Evolutionary conservation across 2,329 filamentous ascomycete genomes (phyloP), one percentile per base, ranked within the genome.

Genomic region (Helotiales sp.): DNA sequence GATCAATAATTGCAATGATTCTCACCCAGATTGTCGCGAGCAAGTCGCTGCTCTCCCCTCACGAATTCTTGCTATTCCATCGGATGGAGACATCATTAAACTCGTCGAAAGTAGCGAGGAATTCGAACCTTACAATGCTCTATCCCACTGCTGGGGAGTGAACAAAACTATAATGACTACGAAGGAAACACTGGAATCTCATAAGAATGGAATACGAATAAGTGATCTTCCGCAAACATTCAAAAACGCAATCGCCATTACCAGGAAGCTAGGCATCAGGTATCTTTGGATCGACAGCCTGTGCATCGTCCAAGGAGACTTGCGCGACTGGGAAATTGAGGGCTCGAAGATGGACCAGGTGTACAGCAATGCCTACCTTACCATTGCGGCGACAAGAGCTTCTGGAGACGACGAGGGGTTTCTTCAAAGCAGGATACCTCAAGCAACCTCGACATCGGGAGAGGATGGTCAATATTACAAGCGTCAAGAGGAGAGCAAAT

Each of bases 221-320:
- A 24, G 17, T n/a, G 27, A 33, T 6, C 31, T 52, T 4, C 34
- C 49, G 13, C 31, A 19, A n/a, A 55, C 52, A 15, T 52, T 59
- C 24, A 44, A 22, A 10, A 34, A 61, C 47, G 52, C 58, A 12
- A 24, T 61, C 9, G 19, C 29, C 12, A 38, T 55, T 25, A 57
- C 53, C 7, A 15, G 44, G 12, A 10, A 36, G 9, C 22, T 62
- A 22, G 61, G 56, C 3, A 17, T 60, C 10, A 22, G 25, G 1
- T 63, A 60, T 46, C 9, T 63, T 6, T 63, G 61, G 59, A 55
- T 63, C 22, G 59, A 63, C 33, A 33, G 54, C 12, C 38, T 63
- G 9, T 63, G 61, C 38, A 61, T 63, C 8, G 47, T 62, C 12
- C 61, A 63, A 49, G 61, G 55, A 29, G 25, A 53, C 9, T 15